Base-by-base conservation (phyloP, 2,329 filamentous ascomycete species). In the Endothia cerciana region DNA sequence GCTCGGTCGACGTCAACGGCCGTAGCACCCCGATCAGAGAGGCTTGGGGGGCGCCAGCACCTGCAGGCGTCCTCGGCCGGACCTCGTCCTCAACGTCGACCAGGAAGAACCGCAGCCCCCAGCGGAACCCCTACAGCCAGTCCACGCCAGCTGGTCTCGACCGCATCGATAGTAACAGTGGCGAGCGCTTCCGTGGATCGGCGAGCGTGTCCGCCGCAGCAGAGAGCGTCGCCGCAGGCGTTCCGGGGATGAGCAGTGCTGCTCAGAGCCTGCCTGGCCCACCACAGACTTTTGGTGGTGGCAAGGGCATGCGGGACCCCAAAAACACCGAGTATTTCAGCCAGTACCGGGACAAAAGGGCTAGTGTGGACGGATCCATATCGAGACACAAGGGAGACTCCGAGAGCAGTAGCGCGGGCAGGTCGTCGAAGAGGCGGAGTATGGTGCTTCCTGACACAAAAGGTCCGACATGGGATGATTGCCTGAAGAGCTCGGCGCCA, bases 391-490 rank as follows among this genome's bases (percentile, higher is more conserved):
- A 63, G 63, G 43, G 33, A 2, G 64, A 65, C 3, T 40, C 47
- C 15, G 63, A 68, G 36, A 63, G 36, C 38, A 53, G 60, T 41
- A 60, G 63, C 60, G 59, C 28, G 17, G 62, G 62, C 55, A 67
- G 59, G 58, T 63, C 53, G 47, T 55, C 22, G 4, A 69, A 60
- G 49, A 65, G 65, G 62, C 58, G 65, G 57, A 69, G 67, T 60
- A 60, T 68, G 47, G 66, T 65, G 53, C 43, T 61, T 22, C 69
- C 56, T 62, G 70, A 73, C 3, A 70, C 72, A 19, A 71, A 69
- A 59, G 71, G 73, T 3, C 73, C 73, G 62, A 75, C 74, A 19
- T 76, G 74, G 74, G 73, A 72, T 15, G 74, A 76, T 64, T 73
- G 72, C 30, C 56, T 76, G 49, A 69, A 68, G 62, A 68, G 66